Evolutionary conservation across 345 rosid genomes (phyloP), one percentile per base, ranked within the genome.

Genomic region (Erysimum cheiranthoides): DNA sequence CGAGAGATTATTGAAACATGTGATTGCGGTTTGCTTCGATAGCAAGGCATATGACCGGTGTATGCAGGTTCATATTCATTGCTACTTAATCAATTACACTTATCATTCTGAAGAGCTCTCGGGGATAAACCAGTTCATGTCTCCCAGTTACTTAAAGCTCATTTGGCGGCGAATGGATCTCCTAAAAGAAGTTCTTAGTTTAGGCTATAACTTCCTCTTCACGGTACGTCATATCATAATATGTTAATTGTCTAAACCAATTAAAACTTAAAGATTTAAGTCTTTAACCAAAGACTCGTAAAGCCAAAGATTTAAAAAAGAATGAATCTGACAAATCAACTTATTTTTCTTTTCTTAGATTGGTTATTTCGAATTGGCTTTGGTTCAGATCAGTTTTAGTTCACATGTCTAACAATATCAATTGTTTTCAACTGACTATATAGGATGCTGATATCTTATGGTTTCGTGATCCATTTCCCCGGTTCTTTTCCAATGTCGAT

Each of bases 361-460:
- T 5, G 3, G 1, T 42, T 12, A 42, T 42, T 12, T 7, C 10
- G n/a, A n/a, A n/a, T n/a, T n/a, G n/a, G n/a, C n/a, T n/a, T n/a
- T n/a, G n/a, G n/a, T n/a, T n/a, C n/a, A n/a, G n/a, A 18, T 1
- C 5, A 1, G n/a, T n/a, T n/a, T n/a, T n/a, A n/a, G n/a, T n/a
- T n/a, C n/a, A n/a, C n/a, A n/a, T n/a, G n/a, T n/a, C n/a, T 18
- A 11, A 11, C 9, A 10, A 38, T 38, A 61, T 25, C 8, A 25
- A 3, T 21, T 10, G 30, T 10, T 54, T 2, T 32, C 31, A 5
- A 13, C 11, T 16, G 2, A 2, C 12, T 8, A 32, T 49, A 5
- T 78, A 91, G 92, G 96, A 91, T 80, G 85, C 88, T 0, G 93
- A 91, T 52, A 77, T 89, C 13, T 40, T 91, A 83, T 91, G 93